Percentiles rank a stretch among this genome's conserved stretches.
Evolutionary conservation across 495 filamentous ascomycete species (phyloP).

Genomic region (Aspergillus asperescens): DNA sequence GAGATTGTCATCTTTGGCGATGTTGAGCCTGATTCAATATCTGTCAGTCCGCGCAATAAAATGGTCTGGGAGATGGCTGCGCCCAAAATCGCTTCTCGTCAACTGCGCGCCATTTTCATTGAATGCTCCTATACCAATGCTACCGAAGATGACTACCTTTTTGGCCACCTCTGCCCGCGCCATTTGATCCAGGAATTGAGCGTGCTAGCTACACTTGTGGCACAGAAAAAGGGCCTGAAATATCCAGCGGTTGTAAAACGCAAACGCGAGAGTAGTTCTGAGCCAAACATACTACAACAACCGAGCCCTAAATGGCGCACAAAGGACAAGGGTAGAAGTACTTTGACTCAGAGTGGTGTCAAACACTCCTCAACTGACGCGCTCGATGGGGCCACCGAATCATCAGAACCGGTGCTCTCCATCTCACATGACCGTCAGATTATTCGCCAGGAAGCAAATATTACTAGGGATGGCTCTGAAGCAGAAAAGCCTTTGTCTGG

Average conservation of each 20-base stretch:
- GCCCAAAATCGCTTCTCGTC: conserved; percentile 64
- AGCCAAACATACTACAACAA: not conserved
- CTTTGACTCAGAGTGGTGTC: not conserved
- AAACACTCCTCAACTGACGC: not conserved
- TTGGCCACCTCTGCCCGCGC: conserved; percentile 80
- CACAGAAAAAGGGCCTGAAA: conserved; percentile 18
- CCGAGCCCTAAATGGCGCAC: conserved; percentile 24
- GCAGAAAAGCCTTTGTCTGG: conserved; percentile 42
- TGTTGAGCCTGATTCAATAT: conserved; percentile 85
- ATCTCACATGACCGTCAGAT: conserved; percentile 6
- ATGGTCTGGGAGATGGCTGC: conserved; percentile 82
- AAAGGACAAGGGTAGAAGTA: not conserved
- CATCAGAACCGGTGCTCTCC: not conserved
- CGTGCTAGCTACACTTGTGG: conserved; percentile 62
- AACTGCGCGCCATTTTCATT: conserved; percentile 78
- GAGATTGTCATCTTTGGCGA: conserved; percentile 94
- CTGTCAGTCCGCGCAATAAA: conserved; percentile 70
- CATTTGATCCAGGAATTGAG: conserved; percentile 74
- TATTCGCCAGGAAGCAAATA: conserved; percentile 8
- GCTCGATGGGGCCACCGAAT: not conserved
- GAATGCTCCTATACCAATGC: conserved; percentile 88
- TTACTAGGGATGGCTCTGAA: not conserved
- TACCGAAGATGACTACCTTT: conserved; percentile 67
- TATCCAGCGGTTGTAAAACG: conserved; percentile 23
- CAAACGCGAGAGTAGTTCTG: conserved; percentile 24